Evolutionary conservation across 192 early-diverging fungal genomes (phyloP).

Genomic region (Umbelopsis sp.): DNA sequence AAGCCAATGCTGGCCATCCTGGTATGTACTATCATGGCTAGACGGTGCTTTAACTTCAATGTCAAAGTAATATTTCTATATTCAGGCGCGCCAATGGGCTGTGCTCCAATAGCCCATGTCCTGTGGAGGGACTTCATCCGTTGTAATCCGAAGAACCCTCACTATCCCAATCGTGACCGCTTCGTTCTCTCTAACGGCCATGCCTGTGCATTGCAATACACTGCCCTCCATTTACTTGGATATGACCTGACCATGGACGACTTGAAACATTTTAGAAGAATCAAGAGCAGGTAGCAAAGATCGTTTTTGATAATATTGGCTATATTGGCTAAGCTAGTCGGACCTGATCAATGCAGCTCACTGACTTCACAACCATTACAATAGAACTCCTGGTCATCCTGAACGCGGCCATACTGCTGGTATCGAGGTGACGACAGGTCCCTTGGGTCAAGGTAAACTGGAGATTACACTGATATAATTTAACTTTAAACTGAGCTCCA

Average conservation of each 20-base stretch:
- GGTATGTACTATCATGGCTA: conserved; percentile 42
- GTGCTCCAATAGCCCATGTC: conserved; percentile 91
- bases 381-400: conserved; percentile 95
- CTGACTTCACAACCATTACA: background rate
- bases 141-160: conserved; percentile 81
- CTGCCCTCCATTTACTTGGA: conserved; percentile 85
- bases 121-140: conserved; percentile 84
- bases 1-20: conserved; percentile 93
- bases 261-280: conserved; percentile 85
- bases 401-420: conserved; percentile 84
- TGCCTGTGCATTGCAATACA: conserved; percentile 90
- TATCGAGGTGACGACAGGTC: conserved; percentile 97
- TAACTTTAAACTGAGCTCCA: background rate
- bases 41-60: background rate
- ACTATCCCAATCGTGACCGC: conserved; percentile 94
- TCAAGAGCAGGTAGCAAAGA: conserved; percentile 73
- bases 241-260: conserved; percentile 89
- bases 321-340: background rate
- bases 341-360: no score
- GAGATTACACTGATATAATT: background rate
- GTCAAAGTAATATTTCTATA: background rate
- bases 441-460: conserved; percentile 81
- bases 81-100: conserved; percentile 93
- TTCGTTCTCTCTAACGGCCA: conserved; percentile 99
- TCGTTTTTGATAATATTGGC: background rate